phyloP scores from a whole-genome alignment of 1,284 basidiomycete species.

The Psilocybe mexicana region DNA sequence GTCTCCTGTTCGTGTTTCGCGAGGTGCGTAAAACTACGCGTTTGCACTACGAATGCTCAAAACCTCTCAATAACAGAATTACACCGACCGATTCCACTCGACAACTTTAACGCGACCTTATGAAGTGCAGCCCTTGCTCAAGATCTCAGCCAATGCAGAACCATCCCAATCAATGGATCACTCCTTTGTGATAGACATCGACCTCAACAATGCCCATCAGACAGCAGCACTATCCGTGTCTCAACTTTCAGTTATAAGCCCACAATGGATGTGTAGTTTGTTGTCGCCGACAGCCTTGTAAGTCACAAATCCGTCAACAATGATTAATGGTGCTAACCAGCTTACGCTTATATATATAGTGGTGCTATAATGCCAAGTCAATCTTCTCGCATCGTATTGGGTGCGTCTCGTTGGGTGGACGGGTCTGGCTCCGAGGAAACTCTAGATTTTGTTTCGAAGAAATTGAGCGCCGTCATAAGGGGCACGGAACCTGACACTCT shows the following conservation, averaged over 20 bases:
- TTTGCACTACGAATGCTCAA: background rate
- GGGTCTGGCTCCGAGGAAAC: constrained; percentile 43
- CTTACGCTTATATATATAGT: constrained; percentile 31
- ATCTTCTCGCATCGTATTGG: constrained; percentile 45
- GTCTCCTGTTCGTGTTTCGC: constrained; percentile 67
- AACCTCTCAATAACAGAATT: constrained; percentile 35
- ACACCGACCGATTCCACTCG: constrained; percentile 52
- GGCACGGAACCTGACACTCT: constrained; percentile 44
- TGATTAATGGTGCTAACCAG: constrained; percentile 4
- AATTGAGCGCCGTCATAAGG: constrained; percentile 55
- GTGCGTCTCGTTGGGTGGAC: constrained; percentile 40
- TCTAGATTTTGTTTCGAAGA: constrained; percentile 49
- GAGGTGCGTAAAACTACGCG: constrained; percentile 46
- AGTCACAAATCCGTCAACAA: constrained; percentile 25
- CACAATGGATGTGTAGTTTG: constrained; percentile 57
- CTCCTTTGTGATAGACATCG: constrained; percentile 57
- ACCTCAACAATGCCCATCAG: constrained; percentile 52
- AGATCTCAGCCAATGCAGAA: constrained; percentile 46
- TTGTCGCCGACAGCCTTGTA: constrained; percentile 41
- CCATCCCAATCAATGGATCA: constrained; percentile 51
- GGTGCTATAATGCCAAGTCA: constrained; percentile 51
- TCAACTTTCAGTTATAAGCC: constrained; percentile 64
- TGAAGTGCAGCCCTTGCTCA: constrained; percentile 58
- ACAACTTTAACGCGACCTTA: constrained; percentile 56
- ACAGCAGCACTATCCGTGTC: constrained; percentile 47